These are phyloP conservation scores for Scenedesmus sp. DNA, from an alignment of 163 green algal genomes.

Conservation along the genomic window DNA sequence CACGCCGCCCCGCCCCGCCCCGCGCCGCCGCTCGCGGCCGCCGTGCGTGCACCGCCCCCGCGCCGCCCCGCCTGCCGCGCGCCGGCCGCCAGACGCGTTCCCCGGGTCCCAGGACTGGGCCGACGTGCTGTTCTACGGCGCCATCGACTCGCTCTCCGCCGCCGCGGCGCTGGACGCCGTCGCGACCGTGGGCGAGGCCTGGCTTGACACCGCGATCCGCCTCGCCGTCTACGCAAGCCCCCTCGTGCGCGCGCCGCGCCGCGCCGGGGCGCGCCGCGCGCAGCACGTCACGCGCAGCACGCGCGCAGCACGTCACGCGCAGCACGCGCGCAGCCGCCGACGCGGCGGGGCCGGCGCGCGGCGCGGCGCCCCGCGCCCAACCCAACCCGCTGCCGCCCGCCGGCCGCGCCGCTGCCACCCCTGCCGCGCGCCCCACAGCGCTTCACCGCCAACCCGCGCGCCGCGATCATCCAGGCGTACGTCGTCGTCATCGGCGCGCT, in stretches of 20 bases:
- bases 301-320: too few relatives aligned
- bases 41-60: not conserved
- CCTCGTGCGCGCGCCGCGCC: constrained; percentile 18
- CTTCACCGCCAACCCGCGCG: constrained; percentile 30
- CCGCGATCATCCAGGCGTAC: not conserved
- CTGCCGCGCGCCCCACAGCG: not conserved
- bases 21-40: not conserved
- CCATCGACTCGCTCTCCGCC: constrained; percentile 22
- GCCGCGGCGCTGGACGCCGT: constrained; percentile 31
- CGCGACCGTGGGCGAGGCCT: constrained; percentile 19
- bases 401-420: too few relatives aligned
- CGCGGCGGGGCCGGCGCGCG: too few relatives aligned
- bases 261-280: too few relatives aligned
- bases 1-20: too few relatives aligned
- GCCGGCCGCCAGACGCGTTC: not conserved
- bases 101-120: constrained; percentile 5
- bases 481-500: not conserved
- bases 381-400: too few relatives aligned
- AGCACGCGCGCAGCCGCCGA: too few relatives aligned
- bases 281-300: too few relatives aligned
- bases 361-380: too few relatives aligned
- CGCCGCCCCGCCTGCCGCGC: not conserved
- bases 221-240: constrained; percentile 25
- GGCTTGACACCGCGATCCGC: constrained; percentile 33
- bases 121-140: constrained; percentile 37